Percentiles rank a stretch among this genome's conserved stretches.
These are phyloP conservation scores for Lanmaoa pseudosensibilis DNA, from an alignment of 768 basidiomycete genomes.

Conservation along the genomic window DNA sequence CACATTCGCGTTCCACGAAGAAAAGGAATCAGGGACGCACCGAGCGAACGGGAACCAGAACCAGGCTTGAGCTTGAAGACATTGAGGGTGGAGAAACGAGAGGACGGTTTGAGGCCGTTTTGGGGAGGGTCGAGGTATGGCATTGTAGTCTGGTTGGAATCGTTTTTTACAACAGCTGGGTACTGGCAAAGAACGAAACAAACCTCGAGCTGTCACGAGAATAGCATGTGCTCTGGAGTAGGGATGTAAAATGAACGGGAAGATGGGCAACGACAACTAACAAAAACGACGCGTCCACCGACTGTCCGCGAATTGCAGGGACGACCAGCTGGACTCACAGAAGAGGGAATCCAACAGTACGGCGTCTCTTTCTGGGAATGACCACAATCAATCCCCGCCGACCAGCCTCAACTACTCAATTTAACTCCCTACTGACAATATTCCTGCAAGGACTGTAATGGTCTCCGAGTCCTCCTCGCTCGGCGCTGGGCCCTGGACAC, in stretches of 20 bases:
- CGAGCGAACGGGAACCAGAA: background rate
- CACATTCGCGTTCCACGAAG: background rate
- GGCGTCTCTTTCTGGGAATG: background rate
- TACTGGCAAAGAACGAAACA: too few species aligned
- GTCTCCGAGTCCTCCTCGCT: too few species aligned
- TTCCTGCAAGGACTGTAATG: too few species aligned
- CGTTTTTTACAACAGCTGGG: background rate
- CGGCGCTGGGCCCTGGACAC: background rate
- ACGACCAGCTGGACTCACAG: background rate
- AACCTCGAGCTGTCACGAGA: background rate
- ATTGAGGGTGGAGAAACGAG: conserved; percentile 43
- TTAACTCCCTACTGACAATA: too few species aligned
- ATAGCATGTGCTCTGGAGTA: background rate
- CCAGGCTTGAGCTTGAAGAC: conserved; percentile 40
- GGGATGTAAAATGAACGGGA: background rate
- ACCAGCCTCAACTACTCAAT: too few species aligned
- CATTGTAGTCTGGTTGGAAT: background rate
- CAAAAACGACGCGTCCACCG: background rate
- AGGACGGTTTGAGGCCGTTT: conserved; percentile 27
- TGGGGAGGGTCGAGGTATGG: conserved; percentile 9
- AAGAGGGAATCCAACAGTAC: background rate
- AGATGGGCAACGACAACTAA: too few species aligned
- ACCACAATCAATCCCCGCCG: background rate
- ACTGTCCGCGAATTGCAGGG: background rate
- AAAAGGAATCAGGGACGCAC: background rate